Evolutionary conservation across 2,329 filamentous ascomycete species (phyloP), one percentile per base, ranked within the genome.

Genomic region (Venturia aucupariae): DNA sequence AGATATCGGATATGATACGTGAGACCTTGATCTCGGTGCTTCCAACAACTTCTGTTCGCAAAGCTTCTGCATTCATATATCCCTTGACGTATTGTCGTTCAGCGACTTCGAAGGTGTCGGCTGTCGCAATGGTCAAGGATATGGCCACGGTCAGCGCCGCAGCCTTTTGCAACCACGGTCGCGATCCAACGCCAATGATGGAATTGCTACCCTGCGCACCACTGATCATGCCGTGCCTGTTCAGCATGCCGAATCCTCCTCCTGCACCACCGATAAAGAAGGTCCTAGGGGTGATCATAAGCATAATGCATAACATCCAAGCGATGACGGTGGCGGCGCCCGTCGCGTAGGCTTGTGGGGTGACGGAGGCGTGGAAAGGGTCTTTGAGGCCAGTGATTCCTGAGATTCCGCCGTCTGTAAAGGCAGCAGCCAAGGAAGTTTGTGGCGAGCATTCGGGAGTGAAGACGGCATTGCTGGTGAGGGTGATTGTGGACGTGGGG

Each of bases 201-300:
- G 87, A 83, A 27, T 84, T 73, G 22, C 73, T 73, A 60, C 79
- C 84, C 67, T 79, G 79, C 3, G 90, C 90, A 62, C 90, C 88
- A 72, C 89, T 90, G 60, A 92, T 95, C 76, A 96, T 92, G 65
- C 92, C 90, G 72, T 90, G 86, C 32, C 89, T 83, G 54, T 90
- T 89, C 60, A 95, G 80, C 65, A 94, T 88, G 55, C 93, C 90
- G 60, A 90, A 86, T 35, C 80, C 79, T 42, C 82, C 80, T 10
- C 81, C 81, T 4, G 81, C 78, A 27, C 91, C 90, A 63, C 91
- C 91, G 65, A 95, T 86, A 67, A 96, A 87, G 74, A 94, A 96
- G 3, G 94, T 96, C 62, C 93, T 86, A n/a, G 93, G 93, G 0
- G 92, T 96, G 70, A 97, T 92, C 72, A 96, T 85, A 44, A 97